A percentile compares a stretch with the other conserved stretches of the same genome.
Conservation (phyloP, 2,329 filamentous ascomycete species). For the Paraphoma chrysanthemicola region DNA sequence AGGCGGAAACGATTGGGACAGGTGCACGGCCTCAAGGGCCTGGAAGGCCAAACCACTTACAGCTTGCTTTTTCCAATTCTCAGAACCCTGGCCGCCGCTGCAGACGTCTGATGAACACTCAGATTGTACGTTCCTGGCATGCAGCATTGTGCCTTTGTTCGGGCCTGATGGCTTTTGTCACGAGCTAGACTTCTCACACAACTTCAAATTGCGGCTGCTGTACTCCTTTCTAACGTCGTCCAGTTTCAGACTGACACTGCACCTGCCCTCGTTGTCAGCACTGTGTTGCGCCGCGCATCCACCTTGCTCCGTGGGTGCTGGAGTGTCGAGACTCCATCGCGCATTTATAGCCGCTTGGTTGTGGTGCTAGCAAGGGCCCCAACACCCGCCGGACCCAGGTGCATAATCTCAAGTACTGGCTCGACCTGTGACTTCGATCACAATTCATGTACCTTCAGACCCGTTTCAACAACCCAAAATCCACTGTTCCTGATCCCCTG, state of each 20-base stretch:
- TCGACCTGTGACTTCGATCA: slow-evolving; percentile 26
- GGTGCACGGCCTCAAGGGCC: slow-evolving; percentile 34
- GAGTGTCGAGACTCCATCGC: slow-evolving; percentile 31
- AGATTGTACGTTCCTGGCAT: slow-evolving; percentile 37
- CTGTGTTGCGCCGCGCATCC: slow-evolving; percentile 35
- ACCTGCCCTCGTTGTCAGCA: slow-evolving; percentile 36
- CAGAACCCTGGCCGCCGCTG: slow-evolving; percentile 33
- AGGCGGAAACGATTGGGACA: slow-evolving; percentile 42
- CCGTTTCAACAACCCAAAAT: slow-evolving; percentile 23
- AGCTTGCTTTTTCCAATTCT: slow-evolving; percentile 38
- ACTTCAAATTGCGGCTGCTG: slow-evolving; percentile 40
- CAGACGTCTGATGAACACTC: slow-evolving; percentile 39
- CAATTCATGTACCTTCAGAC: slow-evolving; percentile 18
- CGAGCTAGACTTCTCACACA: slow-evolving; percentile 37
- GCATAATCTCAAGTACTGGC: slow-evolving; percentile 33
- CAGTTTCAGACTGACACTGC: slow-evolving; percentile 44
- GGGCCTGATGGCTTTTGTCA: slow-evolving; percentile 37
- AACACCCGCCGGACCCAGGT: slow-evolving; percentile 37
- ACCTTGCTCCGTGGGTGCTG: slow-evolving; percentile 27
- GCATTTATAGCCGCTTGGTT: slow-evolving; percentile 43
- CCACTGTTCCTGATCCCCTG: slow-evolving; percentile 36
- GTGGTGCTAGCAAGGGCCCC: slow-evolving; percentile 43
- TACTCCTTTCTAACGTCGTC: slow-evolving; percentile 38
- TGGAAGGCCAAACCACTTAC: slow-evolving; percentile 24
- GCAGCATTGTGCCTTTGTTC: slow-evolving; percentile 35